Evolutionary conservation across 345 rosid genomes (phyloP).

Genomic region (Euclidium syriacum): DNA sequence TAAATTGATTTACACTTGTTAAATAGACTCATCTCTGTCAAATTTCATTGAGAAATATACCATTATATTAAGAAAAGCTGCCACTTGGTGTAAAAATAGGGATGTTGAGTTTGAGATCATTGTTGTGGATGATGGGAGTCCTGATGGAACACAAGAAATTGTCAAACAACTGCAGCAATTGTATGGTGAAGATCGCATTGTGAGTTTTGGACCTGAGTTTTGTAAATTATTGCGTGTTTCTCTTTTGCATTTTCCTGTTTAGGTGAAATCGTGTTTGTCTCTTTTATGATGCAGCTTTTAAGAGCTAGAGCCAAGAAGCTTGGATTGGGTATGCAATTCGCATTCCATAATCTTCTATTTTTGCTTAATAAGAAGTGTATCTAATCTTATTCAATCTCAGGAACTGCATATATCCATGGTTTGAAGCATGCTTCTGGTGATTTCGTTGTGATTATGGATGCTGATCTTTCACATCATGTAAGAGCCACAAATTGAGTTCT

Average conservation of each 20-base stretch:
- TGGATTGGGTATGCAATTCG: constrained; percentile 62
- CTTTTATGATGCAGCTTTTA: constrained; percentile 52
- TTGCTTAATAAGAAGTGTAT: background rate
- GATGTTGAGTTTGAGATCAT: constrained; percentile 83
- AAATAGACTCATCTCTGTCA: background rate
- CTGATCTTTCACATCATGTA: constrained; percentile 99
- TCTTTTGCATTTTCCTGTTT: background rate
- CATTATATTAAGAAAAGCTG: background rate
- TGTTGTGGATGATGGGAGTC: constrained; percentile 97
- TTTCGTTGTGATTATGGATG: constrained; percentile 95
- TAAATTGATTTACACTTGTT: background rate
- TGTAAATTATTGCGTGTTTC: background rate
- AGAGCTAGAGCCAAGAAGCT: constrained; percentile 89
- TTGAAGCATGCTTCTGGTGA: constrained; percentile 90
- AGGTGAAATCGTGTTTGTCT: constrained; percentile 12
- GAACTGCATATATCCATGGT: constrained; percentile 91
- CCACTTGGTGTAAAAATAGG: constrained; percentile 28
- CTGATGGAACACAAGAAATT: constrained; percentile 90
- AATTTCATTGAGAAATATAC: background rate
- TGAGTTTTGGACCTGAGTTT: constrained; percentile 35
- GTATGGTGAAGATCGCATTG: constrained; percentile 77
- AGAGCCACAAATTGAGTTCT: constrained; percentile 23
- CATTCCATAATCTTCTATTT: background rate
- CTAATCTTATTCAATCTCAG: constrained; percentile 35
- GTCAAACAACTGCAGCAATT: constrained; percentile 73